A percentile compares a stretch with the other conserved stretches of the same genome.
These are phyloP conservation scores for Exophiala sp. DNA, from an alignment of 2,329 filamentous ascomycete species.

Conservation along the genomic window DNA sequence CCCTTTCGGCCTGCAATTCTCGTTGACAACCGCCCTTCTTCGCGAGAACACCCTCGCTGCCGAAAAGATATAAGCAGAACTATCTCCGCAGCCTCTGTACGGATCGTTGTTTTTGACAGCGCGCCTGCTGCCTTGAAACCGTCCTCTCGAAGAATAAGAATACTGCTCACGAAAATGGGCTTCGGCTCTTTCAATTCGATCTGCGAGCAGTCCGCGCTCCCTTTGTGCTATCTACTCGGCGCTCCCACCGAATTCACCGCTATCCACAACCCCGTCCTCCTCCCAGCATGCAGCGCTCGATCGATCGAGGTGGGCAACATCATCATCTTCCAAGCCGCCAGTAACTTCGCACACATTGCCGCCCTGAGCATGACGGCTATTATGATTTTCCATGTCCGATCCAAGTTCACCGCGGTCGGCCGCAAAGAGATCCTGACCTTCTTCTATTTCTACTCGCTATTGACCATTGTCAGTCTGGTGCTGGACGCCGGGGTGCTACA, in stretches of 20 bases:
- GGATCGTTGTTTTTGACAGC: too few species aligned
- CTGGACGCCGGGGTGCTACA: constrained; percentile 92
- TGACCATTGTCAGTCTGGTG: constrained; percentile 83
- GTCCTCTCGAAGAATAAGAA: not conserved
- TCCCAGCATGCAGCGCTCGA: constrained; percentile 86
- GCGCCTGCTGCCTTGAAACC: too few species aligned
- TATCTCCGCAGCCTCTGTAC: too few species aligned
- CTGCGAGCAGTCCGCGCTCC: constrained; percentile 80
- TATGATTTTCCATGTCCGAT: constrained; percentile 95
- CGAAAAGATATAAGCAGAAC: too few species aligned
- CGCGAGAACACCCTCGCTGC: too few species aligned
- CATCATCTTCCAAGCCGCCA: constrained; percentile 92
- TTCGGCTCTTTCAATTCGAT: constrained; percentile 89
- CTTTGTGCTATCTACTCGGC: constrained; percentile 82
- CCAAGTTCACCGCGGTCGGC: constrained; percentile 93
- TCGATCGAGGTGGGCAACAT: constrained; percentile 97
- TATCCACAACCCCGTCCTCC: constrained; percentile 70
- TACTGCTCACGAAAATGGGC: constrained; percentile 59
- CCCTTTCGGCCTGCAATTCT: too few species aligned
- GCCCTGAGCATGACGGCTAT: constrained; percentile 89
- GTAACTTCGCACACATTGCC: constrained; percentile 86
- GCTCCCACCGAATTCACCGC: constrained; percentile 55
- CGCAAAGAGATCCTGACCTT: constrained; percentile 77
- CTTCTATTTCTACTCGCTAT: constrained; percentile 93
- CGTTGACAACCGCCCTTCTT: too few species aligned